phyloP scores from a whole-genome alignment of 257 asterid species.

The Oldenlandia corymbosa region DNA sequence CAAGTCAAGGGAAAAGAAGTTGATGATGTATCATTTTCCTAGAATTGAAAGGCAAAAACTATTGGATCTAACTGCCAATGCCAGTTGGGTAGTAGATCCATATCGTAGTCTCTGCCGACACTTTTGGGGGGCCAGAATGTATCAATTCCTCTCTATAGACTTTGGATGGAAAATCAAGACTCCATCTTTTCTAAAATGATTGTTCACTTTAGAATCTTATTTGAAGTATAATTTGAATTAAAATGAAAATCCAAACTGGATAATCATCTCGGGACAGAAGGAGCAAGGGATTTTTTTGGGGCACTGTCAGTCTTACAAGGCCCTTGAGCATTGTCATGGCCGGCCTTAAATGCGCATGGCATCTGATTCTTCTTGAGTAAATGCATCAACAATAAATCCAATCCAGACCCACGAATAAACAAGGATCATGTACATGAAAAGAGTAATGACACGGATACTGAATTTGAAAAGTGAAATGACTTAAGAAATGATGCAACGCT shows the following conservation, averaged over 20 bases:
- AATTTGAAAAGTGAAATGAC: too few relatives aligned
- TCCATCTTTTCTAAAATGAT: too few relatives aligned
- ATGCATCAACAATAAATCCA: not conserved
- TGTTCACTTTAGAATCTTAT: too few relatives aligned
- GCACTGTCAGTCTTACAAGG: too few relatives aligned
- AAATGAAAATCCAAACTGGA: too few relatives aligned
- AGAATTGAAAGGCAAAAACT: not conserved
- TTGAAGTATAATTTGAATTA: too few relatives aligned
- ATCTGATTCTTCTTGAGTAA: too few relatives aligned
- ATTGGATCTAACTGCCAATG: slow-evolving; percentile 9
- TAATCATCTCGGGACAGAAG: too few relatives aligned
- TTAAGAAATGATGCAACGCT: too few relatives aligned
- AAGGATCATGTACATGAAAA: not conserved
- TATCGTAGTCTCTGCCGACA: slow-evolving; percentile 20
- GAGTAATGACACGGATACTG: too few relatives aligned
- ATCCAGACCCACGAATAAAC: not conserved
- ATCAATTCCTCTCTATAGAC: not conserved
- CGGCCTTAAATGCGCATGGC: slow-evolving; percentile 4
- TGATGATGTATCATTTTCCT: slow-evolving; percentile 1
- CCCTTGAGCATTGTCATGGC: not conserved
- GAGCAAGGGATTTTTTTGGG: too few relatives aligned
- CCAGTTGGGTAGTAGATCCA: slow-evolving; percentile 17
- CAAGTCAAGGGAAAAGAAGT: not conserved
- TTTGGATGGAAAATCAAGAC: not conserved
- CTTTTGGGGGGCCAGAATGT: slow-evolving; percentile 3